phyloP scores from a whole-genome alignment of 345 rosid genomes.

The Streptanthus diversifolius region DNA sequence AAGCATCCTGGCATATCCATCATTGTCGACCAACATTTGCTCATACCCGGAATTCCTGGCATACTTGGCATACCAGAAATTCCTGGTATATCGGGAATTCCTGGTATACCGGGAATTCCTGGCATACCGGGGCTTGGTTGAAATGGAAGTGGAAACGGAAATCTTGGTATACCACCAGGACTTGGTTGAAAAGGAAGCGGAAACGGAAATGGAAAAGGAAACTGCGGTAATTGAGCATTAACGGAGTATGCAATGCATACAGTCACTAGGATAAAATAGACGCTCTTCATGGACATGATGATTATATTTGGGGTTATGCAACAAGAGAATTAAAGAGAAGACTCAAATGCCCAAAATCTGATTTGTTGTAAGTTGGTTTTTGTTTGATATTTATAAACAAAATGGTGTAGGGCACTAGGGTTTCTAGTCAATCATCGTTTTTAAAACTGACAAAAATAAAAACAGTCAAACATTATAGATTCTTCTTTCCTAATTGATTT shows the following conservation, averaged over 20 bases:
- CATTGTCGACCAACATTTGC: not conserved
- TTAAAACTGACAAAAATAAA: too few relatives aligned
- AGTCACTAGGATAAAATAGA: not conserved
- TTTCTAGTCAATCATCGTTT: not conserved
- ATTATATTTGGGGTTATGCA: not conserved
- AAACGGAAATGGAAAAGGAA: not conserved
- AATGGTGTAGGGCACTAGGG: not conserved
- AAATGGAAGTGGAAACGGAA: not conserved
- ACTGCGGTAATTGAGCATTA: not conserved
- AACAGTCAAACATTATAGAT: too few relatives aligned
- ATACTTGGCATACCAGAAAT: not conserved
- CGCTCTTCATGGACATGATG: not conserved
- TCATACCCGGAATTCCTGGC: not conserved
- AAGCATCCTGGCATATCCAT: not conserved
- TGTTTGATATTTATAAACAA: not conserved
- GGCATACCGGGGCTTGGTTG: not conserved
- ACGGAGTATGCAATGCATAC: not conserved
- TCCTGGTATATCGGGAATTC: not conserved
- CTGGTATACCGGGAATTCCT: not conserved
- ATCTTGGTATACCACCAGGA: not conserved
- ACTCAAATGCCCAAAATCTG: not conserved
- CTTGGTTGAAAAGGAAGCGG: conserved; percentile 5
- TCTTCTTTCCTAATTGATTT: too few relatives aligned
- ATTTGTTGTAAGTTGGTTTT: not conserved
- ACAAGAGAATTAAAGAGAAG: not conserved